Evolutionary conservation across 148 eudicot species (phyloP), one percentile per base, ranked within the genome.

Genomic region (Linanthus parryae): DNA sequence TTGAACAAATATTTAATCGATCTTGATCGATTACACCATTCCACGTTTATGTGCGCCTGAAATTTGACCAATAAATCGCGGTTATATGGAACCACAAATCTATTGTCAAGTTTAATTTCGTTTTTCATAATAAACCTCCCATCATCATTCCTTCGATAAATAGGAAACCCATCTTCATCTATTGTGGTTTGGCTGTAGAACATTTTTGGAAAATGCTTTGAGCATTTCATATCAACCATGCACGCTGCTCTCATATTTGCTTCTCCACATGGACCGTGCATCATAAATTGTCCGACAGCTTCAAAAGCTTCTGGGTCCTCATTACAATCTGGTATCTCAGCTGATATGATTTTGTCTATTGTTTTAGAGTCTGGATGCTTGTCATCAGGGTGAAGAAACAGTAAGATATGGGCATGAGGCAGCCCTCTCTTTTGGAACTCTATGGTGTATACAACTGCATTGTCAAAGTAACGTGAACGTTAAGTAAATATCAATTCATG

Each of bases 311-410:
- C 43, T n/a, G 43, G 43, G 16, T 39, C 1, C 14, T 0, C 8
- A 5, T 39, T 18, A 12, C 16, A 7, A 44, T 44, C 48, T 6
- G 48, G 48, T 20, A 44, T 0, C 2, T 44, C 48, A 6, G 48
- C 48, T 44, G 48, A 44, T n/a, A 44, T 44, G 13, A 44, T 44
- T 20, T 44, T n/a, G 24, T 20, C 48, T 3, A 44, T 44, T 15
- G 9, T 10, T 5, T n/a, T 19, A 0, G 48, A 1, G 0, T 21
- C 0, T 17, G 48, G 48, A 44, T 44, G 0, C 19, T 44, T 44
- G 22, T 17, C 26, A 8, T 44, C 48, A 3, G 24, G 48, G 24
- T 5, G 48, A 16, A 44, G 48, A 15, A 15, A 44, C 1, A 44
- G 8, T 1, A 44, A 20, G 0, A 44, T 44, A 44, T 44, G 48